Evolutionary conservation across 371 early-diverging fungal species (phyloP).

Genomic region (Mucor indicus): DNA sequence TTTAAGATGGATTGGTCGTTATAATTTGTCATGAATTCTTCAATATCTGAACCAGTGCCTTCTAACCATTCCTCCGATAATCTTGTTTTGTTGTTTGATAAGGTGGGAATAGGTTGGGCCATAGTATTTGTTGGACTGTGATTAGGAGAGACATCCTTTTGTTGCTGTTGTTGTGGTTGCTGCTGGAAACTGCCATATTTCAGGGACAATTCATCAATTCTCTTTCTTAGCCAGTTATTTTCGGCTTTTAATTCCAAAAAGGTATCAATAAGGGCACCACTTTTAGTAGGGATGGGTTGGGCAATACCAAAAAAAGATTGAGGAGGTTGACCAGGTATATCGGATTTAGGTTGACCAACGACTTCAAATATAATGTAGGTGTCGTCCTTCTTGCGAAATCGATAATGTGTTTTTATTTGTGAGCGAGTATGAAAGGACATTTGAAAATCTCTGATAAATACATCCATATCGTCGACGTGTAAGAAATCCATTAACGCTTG

Average conservation of each 20-base stretch:
- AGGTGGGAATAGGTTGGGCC: too few species aligned
- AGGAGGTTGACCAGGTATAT: slow-evolving; percentile 24
- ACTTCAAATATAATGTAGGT: slow-evolving; percentile 47
- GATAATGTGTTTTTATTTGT: slow-evolving; percentile 42
- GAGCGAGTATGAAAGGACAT: slow-evolving; percentile 41
- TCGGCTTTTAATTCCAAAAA: slow-evolving; percentile 57
- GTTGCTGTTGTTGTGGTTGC: not conserved
- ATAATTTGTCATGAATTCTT: not conserved
- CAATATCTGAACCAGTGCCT: not conserved
- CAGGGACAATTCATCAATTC: slow-evolving; percentile 29
- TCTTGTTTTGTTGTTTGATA: too few species aligned
- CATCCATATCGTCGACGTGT: slow-evolving; percentile 59
- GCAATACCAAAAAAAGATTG: slow-evolving; percentile 53
- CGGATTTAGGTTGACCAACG: slow-evolving; percentile 45
- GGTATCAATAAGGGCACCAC: slow-evolving; percentile 47
- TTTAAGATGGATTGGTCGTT: not conserved
- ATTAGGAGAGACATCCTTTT: not conserved
- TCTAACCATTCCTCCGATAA: too few species aligned
- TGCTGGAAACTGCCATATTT: slow-evolving; percentile 3
- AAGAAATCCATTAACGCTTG: slow-evolving; percentile 52
- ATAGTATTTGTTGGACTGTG: too few species aligned
- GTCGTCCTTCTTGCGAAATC: slow-evolving; percentile 53
- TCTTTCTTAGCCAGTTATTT: slow-evolving; percentile 44
- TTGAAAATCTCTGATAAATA: slow-evolving; percentile 48
- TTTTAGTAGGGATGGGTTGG: slow-evolving; percentile 48